phyloP scores from a whole-genome alignment of 1,284 basidiomycete genomes.

The Ustilago sp. region DNA sequence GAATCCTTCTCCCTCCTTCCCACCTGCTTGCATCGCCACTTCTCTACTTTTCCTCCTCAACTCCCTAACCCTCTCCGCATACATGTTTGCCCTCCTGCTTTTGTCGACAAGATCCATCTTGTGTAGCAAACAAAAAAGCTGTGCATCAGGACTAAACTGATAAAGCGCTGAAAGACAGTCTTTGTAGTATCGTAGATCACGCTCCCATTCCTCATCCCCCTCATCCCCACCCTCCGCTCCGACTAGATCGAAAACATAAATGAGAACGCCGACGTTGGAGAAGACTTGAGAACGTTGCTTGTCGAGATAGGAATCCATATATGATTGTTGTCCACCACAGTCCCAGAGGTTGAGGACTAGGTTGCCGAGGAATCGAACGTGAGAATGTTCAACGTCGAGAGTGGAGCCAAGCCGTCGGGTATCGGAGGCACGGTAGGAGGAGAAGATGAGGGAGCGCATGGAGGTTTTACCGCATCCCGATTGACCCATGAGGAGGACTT shows the following conservation, averaged over 20 bases:
- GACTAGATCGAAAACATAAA: constrained; percentile 94
- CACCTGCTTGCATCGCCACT: constrained; percentile 39
- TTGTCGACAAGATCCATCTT: constrained; percentile 87
- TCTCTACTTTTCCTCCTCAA: constrained; percentile 58
- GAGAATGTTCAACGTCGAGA: constrained; percentile 96
- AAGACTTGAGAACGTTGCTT: constrained; percentile 92
- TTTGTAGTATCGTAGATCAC: constrained; percentile 66
- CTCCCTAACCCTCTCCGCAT: constrained; percentile 73
- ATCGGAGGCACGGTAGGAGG: constrained; percentile 91
- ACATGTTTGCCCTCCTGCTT: constrained; percentile 74
- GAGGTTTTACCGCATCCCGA: constrained; percentile 80
- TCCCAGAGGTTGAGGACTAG: constrained; percentile 96
- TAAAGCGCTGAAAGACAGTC: constrained; percentile 63
- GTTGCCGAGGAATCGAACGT: constrained; percentile 94
- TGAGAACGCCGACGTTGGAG: constrained; percentile 92
- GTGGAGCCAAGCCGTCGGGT: constrained; percentile 93
- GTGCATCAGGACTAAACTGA: constrained; percentile 74
- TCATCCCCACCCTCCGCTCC: constrained; percentile 57
- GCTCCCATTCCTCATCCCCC: constrained; percentile 73
- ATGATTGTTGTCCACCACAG: constrained; percentile 96
- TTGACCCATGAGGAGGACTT: constrained; percentile 67
- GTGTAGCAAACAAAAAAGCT: constrained; percentile 90
- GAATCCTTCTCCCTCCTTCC: constrained; percentile 71
- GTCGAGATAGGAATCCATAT: constrained; percentile 95
- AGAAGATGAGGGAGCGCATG: constrained; percentile 99